These are phyloP conservation scores for Gracilaria vermiculophylla DNA, from an alignment of 23 red algal genomes.

Conservation along the genomic window DNA sequence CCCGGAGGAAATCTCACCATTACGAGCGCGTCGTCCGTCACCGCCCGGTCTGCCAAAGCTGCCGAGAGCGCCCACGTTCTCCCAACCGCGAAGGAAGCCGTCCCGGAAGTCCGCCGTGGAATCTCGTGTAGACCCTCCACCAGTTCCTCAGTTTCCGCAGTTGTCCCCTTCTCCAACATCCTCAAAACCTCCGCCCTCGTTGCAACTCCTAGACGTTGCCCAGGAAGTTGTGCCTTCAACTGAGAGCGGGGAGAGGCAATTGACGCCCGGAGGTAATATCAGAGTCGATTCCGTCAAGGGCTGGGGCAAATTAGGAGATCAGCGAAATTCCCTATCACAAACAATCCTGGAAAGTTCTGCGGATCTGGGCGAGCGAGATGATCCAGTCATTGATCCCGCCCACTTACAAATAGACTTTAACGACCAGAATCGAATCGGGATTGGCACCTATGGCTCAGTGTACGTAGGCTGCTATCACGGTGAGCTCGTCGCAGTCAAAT, in stretches of 20 bases:
- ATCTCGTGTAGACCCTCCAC: not conserved
- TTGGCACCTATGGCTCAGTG: constrained; percentile 71
- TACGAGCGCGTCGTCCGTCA: not conserved
- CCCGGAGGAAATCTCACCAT: not conserved
- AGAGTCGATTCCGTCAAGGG: not conserved
- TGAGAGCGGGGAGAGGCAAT: not conserved
- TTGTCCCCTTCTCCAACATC: not conserved
- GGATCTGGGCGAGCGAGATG: not conserved
- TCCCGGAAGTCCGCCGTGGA: not conserved
- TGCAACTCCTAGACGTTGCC: no score
- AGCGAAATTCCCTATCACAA: not conserved
- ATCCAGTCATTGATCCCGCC: constrained; percentile 7
- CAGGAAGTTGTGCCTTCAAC: not conserved
- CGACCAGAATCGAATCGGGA: constrained; percentile 45
- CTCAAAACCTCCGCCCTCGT: not conserved
- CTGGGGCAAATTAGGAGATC: not conserved
- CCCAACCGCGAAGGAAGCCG: not conserved
- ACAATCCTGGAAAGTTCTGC: not conserved
- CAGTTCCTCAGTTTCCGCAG: not conserved
- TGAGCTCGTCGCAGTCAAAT: constrained; percentile 67
- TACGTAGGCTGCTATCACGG: constrained; percentile 55
- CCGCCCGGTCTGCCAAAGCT: not conserved
- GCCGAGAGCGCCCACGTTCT: not conserved
- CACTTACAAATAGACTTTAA: constrained; percentile 37
- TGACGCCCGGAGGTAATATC: not conserved